These are phyloP conservation scores for Endocarpon pusillum DNA, from an alignment of 495 filamentous ascomycete genomes.

Conservation along the genomic window DNA sequence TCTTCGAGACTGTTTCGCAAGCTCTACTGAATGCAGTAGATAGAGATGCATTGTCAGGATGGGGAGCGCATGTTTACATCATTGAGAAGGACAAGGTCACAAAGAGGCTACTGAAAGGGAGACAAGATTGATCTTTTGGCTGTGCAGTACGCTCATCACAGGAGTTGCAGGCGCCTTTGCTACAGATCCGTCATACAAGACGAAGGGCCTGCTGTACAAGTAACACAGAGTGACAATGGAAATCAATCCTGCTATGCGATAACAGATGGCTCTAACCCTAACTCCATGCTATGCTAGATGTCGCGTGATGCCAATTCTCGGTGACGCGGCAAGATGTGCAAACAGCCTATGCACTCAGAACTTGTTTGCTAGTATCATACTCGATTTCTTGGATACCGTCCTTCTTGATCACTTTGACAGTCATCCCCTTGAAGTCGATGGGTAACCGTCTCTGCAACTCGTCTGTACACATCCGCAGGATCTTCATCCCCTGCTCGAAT, in stretches of 20 bases:
- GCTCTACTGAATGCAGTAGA: slow-evolving; percentile 92
- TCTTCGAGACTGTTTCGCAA: slow-evolving; percentile 97
- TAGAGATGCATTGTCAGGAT: slow-evolving; percentile 87
- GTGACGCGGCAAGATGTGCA: no score
- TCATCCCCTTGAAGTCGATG: slow-evolving; percentile 90
- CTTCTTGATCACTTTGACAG: slow-evolving; percentile 80
- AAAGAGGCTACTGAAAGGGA: slow-evolving; percentile 90
- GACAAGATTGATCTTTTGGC: slow-evolving; percentile 40
- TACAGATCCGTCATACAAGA: no score
- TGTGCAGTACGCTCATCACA: no score
- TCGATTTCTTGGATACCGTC: slow-evolving; percentile 71
- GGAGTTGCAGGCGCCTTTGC: no score
- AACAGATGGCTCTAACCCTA: no score
- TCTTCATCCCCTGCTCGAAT: slow-evolving; percentile 72
- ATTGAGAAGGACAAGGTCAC: slow-evolving; percentile 99
- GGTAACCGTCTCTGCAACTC: slow-evolving; percentile 91
- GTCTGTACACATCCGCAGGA: slow-evolving; percentile 85
- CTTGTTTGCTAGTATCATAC: slow-evolving; percentile 61
- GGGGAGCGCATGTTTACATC: slow-evolving; percentile 97
- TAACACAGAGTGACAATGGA: no score
- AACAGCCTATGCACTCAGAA: slow-evolving; percentile 52
- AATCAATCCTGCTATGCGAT: no score
- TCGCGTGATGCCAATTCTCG: no score
- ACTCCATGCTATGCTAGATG: no score
- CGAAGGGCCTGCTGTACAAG: no score